phyloP scores from a whole-genome alignment of 306 rosid genomes.

The Malus asiatica region DNA sequence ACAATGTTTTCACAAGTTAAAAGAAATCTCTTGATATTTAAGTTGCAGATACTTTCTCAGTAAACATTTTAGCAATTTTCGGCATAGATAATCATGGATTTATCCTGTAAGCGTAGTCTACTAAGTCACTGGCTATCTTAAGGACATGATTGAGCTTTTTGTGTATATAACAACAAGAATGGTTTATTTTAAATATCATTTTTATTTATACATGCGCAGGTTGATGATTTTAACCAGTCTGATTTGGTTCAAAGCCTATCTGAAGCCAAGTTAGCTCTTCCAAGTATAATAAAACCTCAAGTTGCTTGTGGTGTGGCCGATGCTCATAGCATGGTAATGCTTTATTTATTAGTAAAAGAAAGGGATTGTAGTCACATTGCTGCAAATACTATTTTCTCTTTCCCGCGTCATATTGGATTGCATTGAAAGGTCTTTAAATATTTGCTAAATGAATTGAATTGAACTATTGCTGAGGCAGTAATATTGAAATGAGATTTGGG shows the following conservation, averaged over 20 bases:
- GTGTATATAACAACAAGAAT: background rate
- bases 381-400: background rate
- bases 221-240: constrained; percentile 44
- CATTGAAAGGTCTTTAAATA: background rate
- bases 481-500: background rate
- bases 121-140: background rate
- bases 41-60: background rate
- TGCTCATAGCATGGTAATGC: constrained; percentile 74
- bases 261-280: constrained; percentile 59
- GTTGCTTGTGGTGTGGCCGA: constrained; percentile 86
- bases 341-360: background rate
- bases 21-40: background rate
- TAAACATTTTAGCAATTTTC: background rate
- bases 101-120: background rate
- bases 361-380: background rate
- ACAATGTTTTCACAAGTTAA: background rate
- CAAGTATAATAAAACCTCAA: constrained; percentile 86
- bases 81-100: background rate
- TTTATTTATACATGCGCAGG: constrained; percentile 25
- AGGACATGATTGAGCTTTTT: background rate
- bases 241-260: constrained; percentile 40
- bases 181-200: background rate
- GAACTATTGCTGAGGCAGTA: background rate
- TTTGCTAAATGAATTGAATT: background rate
- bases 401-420: background rate